phyloP scores from a whole-genome alignment of 441 rosid genomes.

The Pelargonium australe region DNA sequence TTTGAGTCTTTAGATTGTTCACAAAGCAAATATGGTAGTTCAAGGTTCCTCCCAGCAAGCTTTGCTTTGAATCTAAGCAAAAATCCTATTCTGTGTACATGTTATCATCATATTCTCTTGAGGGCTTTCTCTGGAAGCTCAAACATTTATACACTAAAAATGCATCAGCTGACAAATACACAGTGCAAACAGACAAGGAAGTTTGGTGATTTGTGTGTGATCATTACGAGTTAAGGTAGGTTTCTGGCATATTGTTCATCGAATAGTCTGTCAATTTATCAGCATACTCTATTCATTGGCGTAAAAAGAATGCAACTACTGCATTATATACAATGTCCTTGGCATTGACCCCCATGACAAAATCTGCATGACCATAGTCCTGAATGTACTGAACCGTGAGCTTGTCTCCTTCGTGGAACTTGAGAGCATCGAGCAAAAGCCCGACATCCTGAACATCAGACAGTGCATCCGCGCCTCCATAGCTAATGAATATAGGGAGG shows the following conservation, averaged over 20 bases:
- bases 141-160: neutral
- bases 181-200: neutral
- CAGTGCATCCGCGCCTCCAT: conserved; percentile 63
- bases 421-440: conserved; percentile 48
- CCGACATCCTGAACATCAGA: conserved; percentile 56
- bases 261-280: neutral
- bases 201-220: conserved; percentile 15
- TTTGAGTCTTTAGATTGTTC: conserved; percentile 24
- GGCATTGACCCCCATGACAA: conserved; percentile 79
- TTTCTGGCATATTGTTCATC: neutral
- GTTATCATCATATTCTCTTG: conserved; percentile 15
- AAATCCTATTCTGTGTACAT: neutral
- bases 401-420: conserved; percentile 60
- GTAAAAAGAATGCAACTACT: conserved; percentile 50
- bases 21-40: conserved; percentile 38
- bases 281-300: conserved; percentile 22
- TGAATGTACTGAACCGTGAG: conserved; percentile 48
- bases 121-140: conserved; percentile 21
- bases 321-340: conserved; percentile 62
- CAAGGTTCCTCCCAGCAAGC: conserved; percentile 29
- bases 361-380: conserved; percentile 79
- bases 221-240: conserved; percentile 7
- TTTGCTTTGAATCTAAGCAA: conserved; percentile 65
- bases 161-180: neutral
- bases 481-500: conserved; percentile 68